These are phyloP conservation scores for Xylaria sp. DNA, from an alignment of 2,329 filamentous ascomycete species.

Conservation along the genomic window DNA sequence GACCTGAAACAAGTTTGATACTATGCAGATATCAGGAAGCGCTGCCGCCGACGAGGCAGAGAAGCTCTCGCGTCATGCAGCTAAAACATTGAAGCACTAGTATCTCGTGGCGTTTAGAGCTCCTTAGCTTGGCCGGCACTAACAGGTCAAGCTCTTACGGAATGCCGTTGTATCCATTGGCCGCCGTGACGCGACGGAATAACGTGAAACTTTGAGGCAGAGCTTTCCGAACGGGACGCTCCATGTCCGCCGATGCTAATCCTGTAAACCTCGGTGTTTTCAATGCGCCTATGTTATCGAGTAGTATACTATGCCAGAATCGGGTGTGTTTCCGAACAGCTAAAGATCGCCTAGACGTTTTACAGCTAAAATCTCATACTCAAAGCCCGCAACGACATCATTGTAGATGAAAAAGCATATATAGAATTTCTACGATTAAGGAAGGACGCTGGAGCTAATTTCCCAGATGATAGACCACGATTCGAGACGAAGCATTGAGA, in stretches of 20 bases:
- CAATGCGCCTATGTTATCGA: neutral
- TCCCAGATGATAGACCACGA: slow-evolving; percentile 3
- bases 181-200: neutral
- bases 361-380: neutral
- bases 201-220: slow-evolving; percentile 11
- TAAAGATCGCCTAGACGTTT: neutral
- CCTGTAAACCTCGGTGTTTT: neutral
- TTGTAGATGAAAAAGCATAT: neutral
- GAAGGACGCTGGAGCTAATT: neutral
- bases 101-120: neutral
- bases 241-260: slow-evolving; percentile 3
- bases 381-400: slow-evolving; percentile 20
- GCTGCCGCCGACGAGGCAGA: slow-evolving; percentile 18
- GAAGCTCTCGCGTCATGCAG: slow-evolving; percentile 13
- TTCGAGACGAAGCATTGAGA: neutral
- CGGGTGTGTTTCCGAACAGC: neutral
- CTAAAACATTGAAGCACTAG: slow-evolving; percentile 6
- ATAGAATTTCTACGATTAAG: neutral
- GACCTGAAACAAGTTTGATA: slow-evolving; percentile 34
- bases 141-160: neutral
- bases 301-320: neutral
- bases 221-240: slow-evolving; percentile 2
- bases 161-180: slow-evolving; percentile 1
- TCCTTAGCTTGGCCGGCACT: slow-evolving; percentile 11
- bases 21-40: slow-evolving; percentile 26